Evolutionary conservation across 1,284 basidiomycete species (phyloP), one percentile per base, ranked within the genome.

Genomic region (Porphyrellus sp.): DNA sequence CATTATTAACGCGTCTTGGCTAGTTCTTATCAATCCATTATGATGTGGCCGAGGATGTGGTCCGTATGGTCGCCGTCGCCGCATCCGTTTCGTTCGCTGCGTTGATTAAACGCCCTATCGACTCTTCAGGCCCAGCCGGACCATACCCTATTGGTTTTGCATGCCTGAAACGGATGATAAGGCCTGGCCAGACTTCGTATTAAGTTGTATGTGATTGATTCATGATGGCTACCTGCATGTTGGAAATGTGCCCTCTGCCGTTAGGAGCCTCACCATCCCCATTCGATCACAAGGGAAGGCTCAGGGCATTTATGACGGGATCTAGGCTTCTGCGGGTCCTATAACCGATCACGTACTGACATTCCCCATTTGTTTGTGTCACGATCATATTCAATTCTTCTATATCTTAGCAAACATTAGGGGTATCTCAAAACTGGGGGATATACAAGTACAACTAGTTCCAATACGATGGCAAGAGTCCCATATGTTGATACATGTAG

Each of bases 351-450:
- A 62, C 58, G 63, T 63, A 63, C 33, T 18, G 8, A 9, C 8
- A 34, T 6, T 30, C 13, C 20, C 31, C n/a, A n/a, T n/a, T n/a
- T n/a, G 18, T 23, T 25, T 16, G 28, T 20, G 28, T 48, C 27
- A 9, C 13, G 5, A 42, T 46, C 49, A 45, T 31, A 31, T 41
- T 43, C 9, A 2, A 40, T 30, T 25, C n/a, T 35, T 40, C 35
- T 37, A 41, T 39, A 33, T 39, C 4, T 46, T 37, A 25, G 24
- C 20, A 38, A 50, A 55, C 47, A 59, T 43, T 31, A 28, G 11
- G 57, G 65, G 63, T 68, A 68, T 66, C 52, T 49, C 34, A 33
- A 47, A 47, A 66, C 53, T 51, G 67, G 18, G 24, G 46, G 46
- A 59, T 61, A 64, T 67, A 53, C 44, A 42, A 39, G 24, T 65